Base-by-base conservation (phyloP, 2,329 filamentous ascomycete species). In the Diaporthe citri region DNA sequence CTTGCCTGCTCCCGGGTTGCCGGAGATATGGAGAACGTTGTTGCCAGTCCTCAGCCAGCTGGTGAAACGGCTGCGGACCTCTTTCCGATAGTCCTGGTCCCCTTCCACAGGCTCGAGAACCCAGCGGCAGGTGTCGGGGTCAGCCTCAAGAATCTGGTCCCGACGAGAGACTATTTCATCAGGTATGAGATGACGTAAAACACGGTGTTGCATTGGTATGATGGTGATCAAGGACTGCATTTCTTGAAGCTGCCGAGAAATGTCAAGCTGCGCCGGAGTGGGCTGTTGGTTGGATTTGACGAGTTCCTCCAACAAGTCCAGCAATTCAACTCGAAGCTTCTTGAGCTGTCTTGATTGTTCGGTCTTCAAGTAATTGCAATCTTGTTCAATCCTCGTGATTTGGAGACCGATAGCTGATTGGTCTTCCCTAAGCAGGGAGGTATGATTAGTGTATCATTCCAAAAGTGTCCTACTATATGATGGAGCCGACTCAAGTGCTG, bases 391-490 rank as follows among this genome's bases (percentile, higher is more conserved):
- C n/a, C 48, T 51, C 9, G 22, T 17, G 22, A 51, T 51, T 13
- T 51, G 48, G 1, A 51, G 22, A 25, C 48, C 1, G 22, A 51
- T 51, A 13, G n/a, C 48, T 13, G 48, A 51, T 10, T 51, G 48
- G 9, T 51, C 48, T 25, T 51, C 48, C 13, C 48, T 51, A 13
- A 13, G 22, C 2, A n/a, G 48, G 10, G 17, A 51, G 48, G 0
- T 10, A 51, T 0, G 4, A 51, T 51, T 25, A 51, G 22, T 51
- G 3, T 3, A 51, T 8, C 22, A 12, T 3, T 51, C 9, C 4
- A 51, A 51, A 22, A 12, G 22, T 0, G 4, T 51, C 25, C 3
- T 1, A n/a, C 10, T 25, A 2, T 25, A 10, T 2, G 2, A 1
- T 51, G 9, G 22, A 25, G 8, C 5, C 48, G 2, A 48, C 7